Base-by-base conservation (phyloP, 2,329 filamentous ascomycete species). In the Arthrobotrys conoides region DNA sequence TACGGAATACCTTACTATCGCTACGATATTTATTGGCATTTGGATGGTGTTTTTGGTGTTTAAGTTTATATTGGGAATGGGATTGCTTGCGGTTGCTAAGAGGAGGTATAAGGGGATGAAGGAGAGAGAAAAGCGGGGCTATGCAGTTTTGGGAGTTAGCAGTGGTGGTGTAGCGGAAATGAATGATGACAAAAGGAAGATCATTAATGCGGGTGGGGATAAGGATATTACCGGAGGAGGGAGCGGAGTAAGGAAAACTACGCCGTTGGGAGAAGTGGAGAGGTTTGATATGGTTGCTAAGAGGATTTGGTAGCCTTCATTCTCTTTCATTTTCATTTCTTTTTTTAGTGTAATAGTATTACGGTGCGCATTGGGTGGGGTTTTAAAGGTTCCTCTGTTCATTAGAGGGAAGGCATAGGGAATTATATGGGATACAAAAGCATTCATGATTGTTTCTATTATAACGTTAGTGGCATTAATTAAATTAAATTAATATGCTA, bases 261-360 rank as follows among this genome's bases (percentile, higher is more conserved):
- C 88, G 79, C 69, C 69, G 12, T 89, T 90, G 80, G 90, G 88
- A 81, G 87, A 87, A 24, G 80, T 81, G 18, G 75, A 72, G 61
- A 88, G 96, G 82, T 99, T 97, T 86, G 93, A 94, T 83, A 97
- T 98, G 96, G 91, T 94, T 82, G 93, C 93, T 0, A 98, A 97
- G 88, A 89, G 96, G 83, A 99, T 99, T 82, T 99, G 96, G 96
- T 98, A 82, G 84, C 4, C n/a, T 46, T 36, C 24, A 24, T 30
- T 36, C 9, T 36, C 33, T 36, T 12, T 36, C 9, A 5, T 36
- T 36, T 36, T 36, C 9, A 1, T 8, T 36, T 36, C 9, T 36
- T 36, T 36, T 12, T 8, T 12, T 36, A 36, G n/a, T n/a, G n/a
- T n/a, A n/a, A n/a, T n/a, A 12, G 33, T 9, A 36, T 36, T 38